Evolutionary conservation across 2,329 filamentous ascomycete genomes (phyloP), one percentile per base, ranked within the genome.

Genomic region (Hansfordia pulvinata): DNA sequence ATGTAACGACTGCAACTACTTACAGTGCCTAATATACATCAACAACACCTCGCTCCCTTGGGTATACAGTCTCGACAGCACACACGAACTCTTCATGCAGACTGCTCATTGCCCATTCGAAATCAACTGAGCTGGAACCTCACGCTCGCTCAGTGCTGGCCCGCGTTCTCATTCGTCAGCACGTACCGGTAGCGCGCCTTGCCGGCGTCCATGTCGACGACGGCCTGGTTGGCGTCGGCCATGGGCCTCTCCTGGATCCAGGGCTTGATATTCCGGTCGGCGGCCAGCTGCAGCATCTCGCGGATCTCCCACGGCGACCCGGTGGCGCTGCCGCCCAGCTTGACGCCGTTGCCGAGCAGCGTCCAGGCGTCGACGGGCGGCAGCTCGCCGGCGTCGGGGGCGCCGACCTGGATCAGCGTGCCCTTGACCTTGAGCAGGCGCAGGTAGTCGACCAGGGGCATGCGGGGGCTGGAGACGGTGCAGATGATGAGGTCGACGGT

Each of bases 371-470:
- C 55, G 35, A 75, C 60, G 18, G 32, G 29, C 13, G 23, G 23
- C 14, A 24, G 15, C 14, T 17, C 14, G 23, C 23, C 23, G 10
- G 9, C 23, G 23, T 24, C 23, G 23, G 23, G 23, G 10, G 23
- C 23, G 14, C 23, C 23, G 14, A 24, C 23, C 23, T 24, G 23
- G 23, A 24, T 24, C 14, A 17, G 17, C 6, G 23, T 24, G 23
- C 23, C 23, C 14, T 24, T 14, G 9, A 24, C 23, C 14, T 9
- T 8, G 23, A 24, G 17, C 7, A 82, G 54, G 16, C 56, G 46
- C 32, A 82, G 54, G 47, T 81, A 82, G 24, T 66, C 52, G 26
- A 52, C 46, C 14, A 81, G 43, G 1, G 75, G 75, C 68, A 81
- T 75, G 31, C 46, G 42, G 27, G 30, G 23, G 29, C 36, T 45